phyloP scores from a whole-genome alignment of 2,329 filamentous ascomycete genomes.

The Sclerotinia nivalis region DNA sequence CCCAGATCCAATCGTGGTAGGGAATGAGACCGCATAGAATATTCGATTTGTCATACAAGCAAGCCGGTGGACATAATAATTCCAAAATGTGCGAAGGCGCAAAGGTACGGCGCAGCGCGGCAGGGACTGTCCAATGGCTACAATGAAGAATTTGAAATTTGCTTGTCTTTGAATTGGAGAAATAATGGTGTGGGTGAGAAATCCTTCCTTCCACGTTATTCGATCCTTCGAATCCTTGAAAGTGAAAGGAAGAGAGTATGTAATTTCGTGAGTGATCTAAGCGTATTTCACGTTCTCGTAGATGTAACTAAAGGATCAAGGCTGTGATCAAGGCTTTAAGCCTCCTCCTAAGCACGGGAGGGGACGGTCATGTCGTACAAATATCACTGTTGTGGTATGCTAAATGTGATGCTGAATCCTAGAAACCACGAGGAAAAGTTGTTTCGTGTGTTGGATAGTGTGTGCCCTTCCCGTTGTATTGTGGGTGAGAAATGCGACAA shows the following conservation, averaged over 20 bases:
- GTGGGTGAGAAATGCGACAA: slow-evolving; percentile 12
- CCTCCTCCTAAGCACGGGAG: slow-evolving; percentile 18
- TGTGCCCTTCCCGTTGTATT: slow-evolving; percentile 14
- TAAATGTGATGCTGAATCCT: slow-evolving; percentile 16
- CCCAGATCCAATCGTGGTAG: background rate
- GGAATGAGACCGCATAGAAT: slow-evolving; percentile 9
- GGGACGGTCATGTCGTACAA: slow-evolving; percentile 19
- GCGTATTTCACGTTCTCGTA: slow-evolving; percentile 13
- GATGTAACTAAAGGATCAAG: slow-evolving; percentile 8
- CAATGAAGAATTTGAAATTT: slow-evolving; percentile 12
- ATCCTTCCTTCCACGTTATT: slow-evolving; percentile 4
- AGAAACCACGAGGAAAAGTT: slow-evolving; percentile 22
- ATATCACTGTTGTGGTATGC: slow-evolving; percentile 19
- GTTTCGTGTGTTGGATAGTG: slow-evolving; percentile 19
- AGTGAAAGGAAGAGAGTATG: background rate
- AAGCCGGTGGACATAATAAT: background rate
- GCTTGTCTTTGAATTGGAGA: background rate
- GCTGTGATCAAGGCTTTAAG: slow-evolving; percentile 17
- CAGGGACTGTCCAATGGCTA: slow-evolving; percentile 4
- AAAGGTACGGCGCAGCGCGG: background rate
- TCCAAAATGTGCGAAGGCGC: background rate
- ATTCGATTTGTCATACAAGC: slow-evolving; percentile 15
- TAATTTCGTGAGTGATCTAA: slow-evolving; percentile 17
- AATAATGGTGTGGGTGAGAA: background rate
- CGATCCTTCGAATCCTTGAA: slow-evolving; percentile 14